Evolutionary conservation across 1,284 basidiomycete genomes (phyloP).

Genomic region (Mrakiaceae sp.): DNA sequence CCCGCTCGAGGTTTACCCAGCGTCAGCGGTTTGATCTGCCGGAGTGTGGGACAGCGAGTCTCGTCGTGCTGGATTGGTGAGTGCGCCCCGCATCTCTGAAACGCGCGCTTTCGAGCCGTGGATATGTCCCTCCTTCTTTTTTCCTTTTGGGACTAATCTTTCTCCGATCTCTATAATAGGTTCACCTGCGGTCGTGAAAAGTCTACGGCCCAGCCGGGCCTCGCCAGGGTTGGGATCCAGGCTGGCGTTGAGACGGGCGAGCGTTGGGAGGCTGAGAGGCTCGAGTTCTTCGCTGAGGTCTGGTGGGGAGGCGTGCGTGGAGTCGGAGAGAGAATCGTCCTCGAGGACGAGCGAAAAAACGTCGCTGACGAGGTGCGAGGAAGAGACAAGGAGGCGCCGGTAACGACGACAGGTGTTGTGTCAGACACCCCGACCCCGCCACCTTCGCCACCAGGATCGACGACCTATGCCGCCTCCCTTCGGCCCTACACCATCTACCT

Average conservation of each 20-base stretch:
- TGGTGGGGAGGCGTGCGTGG: constrained; percentile 23
- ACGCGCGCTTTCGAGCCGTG: constrained; percentile 55
- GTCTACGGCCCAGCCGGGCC: not conserved
- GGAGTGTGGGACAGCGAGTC: constrained; percentile 40
- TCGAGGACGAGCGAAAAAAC: not conserved
- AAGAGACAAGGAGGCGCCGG: not conserved
- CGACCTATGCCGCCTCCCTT: constrained; percentile 8
- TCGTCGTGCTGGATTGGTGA: constrained; percentile 73
- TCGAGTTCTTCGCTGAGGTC: constrained; percentile 77
- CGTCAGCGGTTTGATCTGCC: constrained; percentile 52
- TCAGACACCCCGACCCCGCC: not conserved
- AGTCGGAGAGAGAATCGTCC: constrained; percentile 8
- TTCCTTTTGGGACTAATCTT: constrained; percentile 4
- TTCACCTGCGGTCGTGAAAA: constrained; percentile 61
- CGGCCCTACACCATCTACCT: constrained; percentile 34
- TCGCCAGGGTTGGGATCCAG: constrained; percentile 2
- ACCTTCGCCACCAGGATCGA: not conserved
- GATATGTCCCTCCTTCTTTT: not conserved
- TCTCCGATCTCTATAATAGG: constrained; percentile 44
- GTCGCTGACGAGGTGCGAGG: no score
- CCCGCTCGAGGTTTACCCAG: constrained; percentile 68
- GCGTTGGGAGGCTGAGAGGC: constrained; percentile 76
- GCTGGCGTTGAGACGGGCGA: constrained; percentile 53
- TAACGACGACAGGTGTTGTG: not conserved
- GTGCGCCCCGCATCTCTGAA: no score